phyloP scores from a whole-genome alignment of 139 green algal species.

The Diplosphaera chodatii region DNA sequence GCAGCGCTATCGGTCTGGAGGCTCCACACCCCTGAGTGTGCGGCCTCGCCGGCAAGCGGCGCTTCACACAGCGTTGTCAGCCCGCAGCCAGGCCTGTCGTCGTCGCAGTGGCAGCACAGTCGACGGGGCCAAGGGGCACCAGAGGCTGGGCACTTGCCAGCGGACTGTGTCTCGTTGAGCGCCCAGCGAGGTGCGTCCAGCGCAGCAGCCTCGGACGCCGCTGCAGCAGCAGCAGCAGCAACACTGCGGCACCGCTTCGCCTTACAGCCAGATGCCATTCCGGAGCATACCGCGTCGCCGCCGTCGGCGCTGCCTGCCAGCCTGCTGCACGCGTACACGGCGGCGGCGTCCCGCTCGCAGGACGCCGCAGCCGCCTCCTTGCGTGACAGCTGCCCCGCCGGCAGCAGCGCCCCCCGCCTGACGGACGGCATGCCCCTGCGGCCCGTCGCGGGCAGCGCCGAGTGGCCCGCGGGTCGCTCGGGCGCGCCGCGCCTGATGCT shows the following conservation, averaged over 20 bases:
- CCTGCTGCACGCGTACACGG: background rate
- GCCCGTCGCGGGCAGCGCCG: background rate
- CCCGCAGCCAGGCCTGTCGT: too few relatives aligned
- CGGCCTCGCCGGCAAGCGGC: too few relatives aligned
- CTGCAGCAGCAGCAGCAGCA: background rate
- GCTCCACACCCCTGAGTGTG: too few relatives aligned
- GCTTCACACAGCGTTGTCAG: too few relatives aligned
- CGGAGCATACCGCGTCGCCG: background rate
- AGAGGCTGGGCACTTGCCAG: too few relatives aligned
- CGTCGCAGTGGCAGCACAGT: too few relatives aligned
- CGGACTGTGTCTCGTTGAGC: background rate
- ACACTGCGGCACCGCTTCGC: background rate
- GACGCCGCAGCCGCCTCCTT: background rate
- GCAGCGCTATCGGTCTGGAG: too few relatives aligned
- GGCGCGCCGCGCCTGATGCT: background rate
- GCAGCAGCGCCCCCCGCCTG: background rate
- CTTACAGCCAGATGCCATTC: background rate
- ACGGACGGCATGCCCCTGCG: background rate
- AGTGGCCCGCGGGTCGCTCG: background rate
- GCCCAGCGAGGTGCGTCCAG: background rate
- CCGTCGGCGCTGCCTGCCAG: background rate
- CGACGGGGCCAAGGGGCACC: too few relatives aligned
- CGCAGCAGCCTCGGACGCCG: background rate
- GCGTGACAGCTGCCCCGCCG: background rate
- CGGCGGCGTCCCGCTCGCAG: too few relatives aligned